Evolutionary conservation across 2,329 filamentous ascomycete species (phyloP).

Genomic region (Xylaria sp.): DNA sequence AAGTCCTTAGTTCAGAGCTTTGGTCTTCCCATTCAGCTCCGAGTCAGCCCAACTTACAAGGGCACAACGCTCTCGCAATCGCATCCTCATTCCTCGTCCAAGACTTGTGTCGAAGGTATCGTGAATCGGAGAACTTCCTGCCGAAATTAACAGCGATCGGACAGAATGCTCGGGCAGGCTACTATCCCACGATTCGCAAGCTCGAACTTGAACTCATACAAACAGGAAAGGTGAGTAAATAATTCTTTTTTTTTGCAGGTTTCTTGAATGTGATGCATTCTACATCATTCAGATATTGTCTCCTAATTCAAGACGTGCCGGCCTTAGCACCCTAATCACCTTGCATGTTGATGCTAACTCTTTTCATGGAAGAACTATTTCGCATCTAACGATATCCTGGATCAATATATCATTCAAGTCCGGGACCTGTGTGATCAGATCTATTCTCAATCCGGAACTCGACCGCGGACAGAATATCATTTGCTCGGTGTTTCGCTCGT

Average conservation of each 20-base stretch:
- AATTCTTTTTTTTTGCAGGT: neutral
- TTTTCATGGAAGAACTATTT: conserved; percentile 18
- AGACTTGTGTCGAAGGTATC: conserved; percentile 52
- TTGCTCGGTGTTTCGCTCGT: conserved; percentile 55
- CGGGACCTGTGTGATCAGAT: conserved; percentile 57
- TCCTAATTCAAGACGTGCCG: neutral
- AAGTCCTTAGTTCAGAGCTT: conserved; percentile 56
- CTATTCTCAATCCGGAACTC: conserved; percentile 52
- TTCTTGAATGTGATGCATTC: neutral
- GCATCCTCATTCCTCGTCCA: conserved; percentile 54
- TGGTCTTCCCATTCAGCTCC: conserved; percentile 56
- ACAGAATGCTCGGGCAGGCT: conserved; percentile 52
- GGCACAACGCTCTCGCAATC: conserved; percentile 51
- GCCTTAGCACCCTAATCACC: neutral
- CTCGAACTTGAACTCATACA: conserved; percentile 64
- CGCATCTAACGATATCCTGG: conserved; percentile 52
- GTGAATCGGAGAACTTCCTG: conserved; percentile 48
- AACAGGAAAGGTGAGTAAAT: conserved; percentile 59
- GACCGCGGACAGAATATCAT: conserved; percentile 57
- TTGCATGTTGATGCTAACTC: conserved; percentile 14
- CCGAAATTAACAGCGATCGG: conserved; percentile 52
- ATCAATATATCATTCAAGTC: conserved; percentile 56
- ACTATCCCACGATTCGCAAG: conserved; percentile 56
- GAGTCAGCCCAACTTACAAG: conserved; percentile 41
- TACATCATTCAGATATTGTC: neutral